These are phyloP conservation scores for Fraxinus sp. DNA, from an alignment of 305 asterid genomes.

Conservation along the genomic window DNA sequence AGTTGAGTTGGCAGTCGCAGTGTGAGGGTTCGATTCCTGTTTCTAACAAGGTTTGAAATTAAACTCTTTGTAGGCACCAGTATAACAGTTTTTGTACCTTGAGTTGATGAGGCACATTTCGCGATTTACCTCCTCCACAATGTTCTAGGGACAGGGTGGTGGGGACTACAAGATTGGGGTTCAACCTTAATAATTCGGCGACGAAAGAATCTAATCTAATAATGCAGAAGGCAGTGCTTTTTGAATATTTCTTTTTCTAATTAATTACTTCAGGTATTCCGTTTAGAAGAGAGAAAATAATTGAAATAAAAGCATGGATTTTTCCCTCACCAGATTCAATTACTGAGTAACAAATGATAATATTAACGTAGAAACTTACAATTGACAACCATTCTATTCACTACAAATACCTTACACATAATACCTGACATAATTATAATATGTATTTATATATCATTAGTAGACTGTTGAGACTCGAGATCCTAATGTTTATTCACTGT, in stretches of 20 bases:
- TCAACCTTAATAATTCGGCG: too few species aligned
- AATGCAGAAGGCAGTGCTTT: not conserved
- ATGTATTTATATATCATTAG: not conserved
- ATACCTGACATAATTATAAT: not conserved
- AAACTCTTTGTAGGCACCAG: too few species aligned
- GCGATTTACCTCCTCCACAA: too few species aligned
- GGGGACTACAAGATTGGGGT: too few species aligned
- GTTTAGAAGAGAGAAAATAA: not conserved
- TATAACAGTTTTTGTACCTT: too few species aligned
- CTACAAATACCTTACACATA: not conserved
- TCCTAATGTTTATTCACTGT: not conserved
- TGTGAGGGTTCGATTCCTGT: too few species aligned
- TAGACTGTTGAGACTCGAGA: not conserved
- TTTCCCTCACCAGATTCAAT: not conserved
- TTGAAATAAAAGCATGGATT: not conserved
- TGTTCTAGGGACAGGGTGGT: too few species aligned
- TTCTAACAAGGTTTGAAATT: too few species aligned
- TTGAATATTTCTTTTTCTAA: not conserved
- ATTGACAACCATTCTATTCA: not conserved
- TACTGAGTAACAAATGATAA: not conserved
- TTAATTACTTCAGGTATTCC: not conserved
- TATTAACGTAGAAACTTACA: not conserved
- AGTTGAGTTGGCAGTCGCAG: too few species aligned
- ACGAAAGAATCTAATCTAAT: not conserved
- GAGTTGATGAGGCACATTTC: too few species aligned